A percentile compares a stretch with the other conserved stretches of the same genome.
These are phyloP conservation scores for Phialemoniopsis sp. DNA, from an alignment of 2,329 filamentous ascomycete genomes.

Conservation along the genomic window DNA sequence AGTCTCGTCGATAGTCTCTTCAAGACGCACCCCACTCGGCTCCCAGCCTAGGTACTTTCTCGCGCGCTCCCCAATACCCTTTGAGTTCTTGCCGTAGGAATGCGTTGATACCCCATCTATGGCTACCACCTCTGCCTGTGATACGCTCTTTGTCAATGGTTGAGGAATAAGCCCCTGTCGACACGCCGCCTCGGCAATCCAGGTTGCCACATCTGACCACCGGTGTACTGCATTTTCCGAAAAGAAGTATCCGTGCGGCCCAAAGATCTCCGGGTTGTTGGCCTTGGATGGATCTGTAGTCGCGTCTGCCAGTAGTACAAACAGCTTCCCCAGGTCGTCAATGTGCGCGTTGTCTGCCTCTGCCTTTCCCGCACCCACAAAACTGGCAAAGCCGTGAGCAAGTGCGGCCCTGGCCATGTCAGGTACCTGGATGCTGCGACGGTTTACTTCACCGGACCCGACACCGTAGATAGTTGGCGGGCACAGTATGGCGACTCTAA, in stretches of 20 bases:
- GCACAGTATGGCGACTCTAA: conserved; percentile 39
- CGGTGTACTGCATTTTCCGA: conserved; percentile 56
- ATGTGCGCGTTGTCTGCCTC: conserved; percentile 52
- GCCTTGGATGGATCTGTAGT: conserved; percentile 51
- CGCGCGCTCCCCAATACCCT: conserved; percentile 35
- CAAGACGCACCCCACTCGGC: conserved; percentile 26
- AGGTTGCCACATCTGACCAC: conserved; percentile 57
- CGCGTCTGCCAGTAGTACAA: conserved; percentile 39
- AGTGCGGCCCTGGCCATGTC: conserved; percentile 34
- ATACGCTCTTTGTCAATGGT: no score
- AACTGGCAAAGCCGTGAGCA: conserved; percentile 36
- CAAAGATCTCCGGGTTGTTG: conserved; percentile 61
- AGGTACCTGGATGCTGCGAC: conserved; percentile 44
- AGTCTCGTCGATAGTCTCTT: conserved; percentile 30
- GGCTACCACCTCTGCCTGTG: conserved; percentile 23
- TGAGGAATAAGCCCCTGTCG: conserved; percentile 41
- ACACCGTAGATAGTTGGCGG: conserved; percentile 48
- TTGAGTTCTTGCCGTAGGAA: conserved; percentile 32
- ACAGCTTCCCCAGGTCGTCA: conserved; percentile 38
- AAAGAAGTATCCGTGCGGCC: conserved; percentile 62
- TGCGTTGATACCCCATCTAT: conserved; percentile 20
- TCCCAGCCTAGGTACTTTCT: conserved; percentile 42
- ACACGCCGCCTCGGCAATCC: conserved; percentile 52
- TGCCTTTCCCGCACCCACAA: conserved; percentile 36
- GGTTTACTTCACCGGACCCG: conserved; percentile 44